Evolutionary conservation across 1,139 yeast genomes (phyloP).

Genomic region (Nakaseomyces delphensis): DNA sequence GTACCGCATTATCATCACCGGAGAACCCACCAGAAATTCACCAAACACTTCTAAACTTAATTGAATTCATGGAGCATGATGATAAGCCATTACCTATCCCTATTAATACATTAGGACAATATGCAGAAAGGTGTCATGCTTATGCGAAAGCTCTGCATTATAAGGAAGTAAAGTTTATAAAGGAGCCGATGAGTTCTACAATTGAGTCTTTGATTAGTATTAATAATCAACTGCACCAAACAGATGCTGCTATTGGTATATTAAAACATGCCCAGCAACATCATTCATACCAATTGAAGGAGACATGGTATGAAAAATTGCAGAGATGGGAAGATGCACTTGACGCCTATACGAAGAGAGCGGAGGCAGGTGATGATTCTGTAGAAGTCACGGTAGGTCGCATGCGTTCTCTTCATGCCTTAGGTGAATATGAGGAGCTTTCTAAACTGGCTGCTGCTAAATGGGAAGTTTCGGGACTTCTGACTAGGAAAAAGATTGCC

Average conservation of each 20-base stretch:
- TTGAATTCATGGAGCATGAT: conserved; percentile 97
- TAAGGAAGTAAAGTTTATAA: conserved; percentile 88
- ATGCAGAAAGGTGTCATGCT: conserved; percentile 93
- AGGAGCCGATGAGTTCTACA: conserved; percentile 85
- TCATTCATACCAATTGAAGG: conserved; percentile 85
- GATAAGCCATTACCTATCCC: conserved; percentile 90
- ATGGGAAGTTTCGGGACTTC: conserved; percentile 70
- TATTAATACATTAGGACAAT: conserved; percentile 79
- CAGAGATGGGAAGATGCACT: conserved; percentile 99
- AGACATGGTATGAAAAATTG: conserved; percentile 94
- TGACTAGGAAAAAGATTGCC: conserved; percentile 74
- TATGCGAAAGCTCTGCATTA: conserved; percentile 96
- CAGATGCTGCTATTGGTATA: conserved; percentile 97
- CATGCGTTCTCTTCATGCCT: conserved; percentile 94
- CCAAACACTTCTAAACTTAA: conserved; percentile 78
- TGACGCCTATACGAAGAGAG: conserved; percentile 74
- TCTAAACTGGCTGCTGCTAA: conserved; percentile 78
- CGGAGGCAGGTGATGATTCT: conserved; percentile 40
- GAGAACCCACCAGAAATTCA: conserved; percentile 94
- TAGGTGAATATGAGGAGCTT: conserved; percentile 96
- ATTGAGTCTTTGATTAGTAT: conserved; percentile 88
- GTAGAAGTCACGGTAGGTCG: conserved; percentile 90
- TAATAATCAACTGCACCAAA: conserved; percentile 88
- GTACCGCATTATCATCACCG: conserved; percentile 80
- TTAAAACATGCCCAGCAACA: conserved; percentile 91